Base-by-base conservation (phyloP, 371 early-diverging fungal species). In the Sporodiniella umbellata region DNA sequence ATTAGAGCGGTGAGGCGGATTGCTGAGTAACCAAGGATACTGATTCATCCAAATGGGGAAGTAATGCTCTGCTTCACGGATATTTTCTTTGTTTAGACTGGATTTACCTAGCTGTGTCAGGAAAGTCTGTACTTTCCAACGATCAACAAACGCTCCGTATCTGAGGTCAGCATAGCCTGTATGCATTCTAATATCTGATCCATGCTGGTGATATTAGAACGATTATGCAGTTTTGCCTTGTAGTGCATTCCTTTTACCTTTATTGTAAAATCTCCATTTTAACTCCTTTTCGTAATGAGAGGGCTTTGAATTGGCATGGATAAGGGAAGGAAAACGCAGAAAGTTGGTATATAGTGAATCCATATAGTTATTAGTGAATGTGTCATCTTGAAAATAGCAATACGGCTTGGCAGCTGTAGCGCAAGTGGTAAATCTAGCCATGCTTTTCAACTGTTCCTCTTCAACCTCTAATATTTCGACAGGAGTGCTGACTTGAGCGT, bases 1-100 rank as follows among this genome's bases (percentile, higher is more conserved):
- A 26, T 54, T 55, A 3, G 51, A 31, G 4, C 21, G 46, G 24
- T 45, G 33, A 18, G 78, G 67, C 8, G 78, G 76, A 45, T 78
- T 78, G 40, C 72, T 66, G 8, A 85, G 55, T 28, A 81, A 64
- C 65, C 79, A 85, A 11, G 85, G 85, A 45, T 81, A 85, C 40
- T 83, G 83, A 43, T 85, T 85, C 25, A 75, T 79, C 83, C 83
- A 85, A 19, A 85, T 68, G 15, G 81, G 68, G 54, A 85, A 85
- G 52, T 80, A 85, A 54, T 71, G 69, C 33, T 85, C 85, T 21
- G 78, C 75, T 45, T 75, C 60, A 19, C 69, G 65, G 19, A 81
- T 56, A 21, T 71, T 67, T 15, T 79, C 78, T 54, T 78, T 81
- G 1, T 55, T 62, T 11, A 83, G 42, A 0, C 74, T 72, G 8